These are phyloP conservation scores for Chloromonas sp. DNA, from an alignment of 163 green algal species.

Conservation along the genomic window DNA sequence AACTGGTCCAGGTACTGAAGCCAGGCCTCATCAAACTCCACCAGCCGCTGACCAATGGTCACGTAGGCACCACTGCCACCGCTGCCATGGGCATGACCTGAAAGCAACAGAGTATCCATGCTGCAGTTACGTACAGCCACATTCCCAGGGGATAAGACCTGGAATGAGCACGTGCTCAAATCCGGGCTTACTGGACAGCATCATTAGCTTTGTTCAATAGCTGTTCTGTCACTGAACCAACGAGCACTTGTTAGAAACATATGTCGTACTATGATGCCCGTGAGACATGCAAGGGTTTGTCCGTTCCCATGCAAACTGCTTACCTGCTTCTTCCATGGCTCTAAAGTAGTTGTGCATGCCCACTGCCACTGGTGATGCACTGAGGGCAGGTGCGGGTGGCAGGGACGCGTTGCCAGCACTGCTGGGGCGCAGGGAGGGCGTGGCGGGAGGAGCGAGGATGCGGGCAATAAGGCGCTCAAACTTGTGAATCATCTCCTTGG, in stretches of 20 bases:
- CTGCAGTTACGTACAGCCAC: too few species aligned
- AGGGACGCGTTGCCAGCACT: neutral
- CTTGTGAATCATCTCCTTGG: constrained; percentile 51
- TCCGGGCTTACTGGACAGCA: neutral
- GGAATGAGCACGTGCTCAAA: neutral
- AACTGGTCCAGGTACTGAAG: constrained; percentile 83
- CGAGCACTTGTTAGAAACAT: neutral
- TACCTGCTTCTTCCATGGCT: neutral
- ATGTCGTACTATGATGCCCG: too few species aligned
- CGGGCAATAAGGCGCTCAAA: constrained; percentile 63
- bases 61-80: constrained; percentile 18
- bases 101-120: neutral
- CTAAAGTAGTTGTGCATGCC: constrained; percentile 10
- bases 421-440: neutral
- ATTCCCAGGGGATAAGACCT: too few species aligned
- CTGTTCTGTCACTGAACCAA: neutral
- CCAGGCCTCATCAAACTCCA: constrained; percentile 74
- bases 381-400: constrained; percentile 2
- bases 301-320: neutral
- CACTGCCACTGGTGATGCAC: constrained; percentile 8
- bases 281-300: too few species aligned
- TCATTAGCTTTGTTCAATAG: neutral
- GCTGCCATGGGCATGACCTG: constrained; percentile 14
- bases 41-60: constrained; percentile 29
- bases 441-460: constrained; percentile 21